A percentile compares a stretch with the other conserved stretches of the same genome.
Evolutionary conservation across 768 basidiomycete species (phyloP).

Genomic region (Leccinum olivaceopallidum): DNA sequence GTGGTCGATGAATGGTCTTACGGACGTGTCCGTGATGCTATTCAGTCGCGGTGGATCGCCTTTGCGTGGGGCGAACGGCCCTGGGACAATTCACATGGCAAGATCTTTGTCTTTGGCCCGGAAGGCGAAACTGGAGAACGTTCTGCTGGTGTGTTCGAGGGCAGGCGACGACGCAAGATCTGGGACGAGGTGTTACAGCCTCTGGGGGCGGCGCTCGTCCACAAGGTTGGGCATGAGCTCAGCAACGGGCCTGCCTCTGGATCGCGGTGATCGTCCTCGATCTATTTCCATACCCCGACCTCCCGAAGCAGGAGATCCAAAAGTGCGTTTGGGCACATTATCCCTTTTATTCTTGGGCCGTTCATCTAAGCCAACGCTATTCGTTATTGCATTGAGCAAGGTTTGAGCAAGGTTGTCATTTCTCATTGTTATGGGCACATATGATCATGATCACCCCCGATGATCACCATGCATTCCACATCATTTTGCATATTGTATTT

Average conservation of each 20-base stretch:
- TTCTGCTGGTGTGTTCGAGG: conserved; percentile 61
- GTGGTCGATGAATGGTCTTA: conserved; percentile 70
- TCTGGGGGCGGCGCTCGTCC: conserved; percentile 63
- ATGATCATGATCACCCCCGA: not conserved
- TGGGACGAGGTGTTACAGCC: conserved; percentile 72
- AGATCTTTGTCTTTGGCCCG: conserved; percentile 78
- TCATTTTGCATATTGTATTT: not conserved
- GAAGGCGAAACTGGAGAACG: conserved; percentile 82
- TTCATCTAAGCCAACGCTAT: conserved; percentile 1
- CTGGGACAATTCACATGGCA: conserved; percentile 57
- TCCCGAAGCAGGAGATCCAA: not conserved
- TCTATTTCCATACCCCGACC: not conserved
- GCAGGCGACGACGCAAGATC: conserved; percentile 53
- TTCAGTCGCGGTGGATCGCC: conserved; percentile 73
- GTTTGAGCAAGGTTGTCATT: not conserved
- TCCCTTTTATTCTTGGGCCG: not conserved
- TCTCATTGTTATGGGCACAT: not conserved
- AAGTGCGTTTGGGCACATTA: conserved; percentile 8
- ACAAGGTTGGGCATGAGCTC: conserved; percentile 74
- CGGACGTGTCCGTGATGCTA: conserved; percentile 62
- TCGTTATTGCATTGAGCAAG: conserved; percentile 1
- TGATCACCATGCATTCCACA: not conserved
- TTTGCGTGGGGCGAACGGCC: conserved; percentile 76
- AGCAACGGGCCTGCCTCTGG: conserved; percentile 59
- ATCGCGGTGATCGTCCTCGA: conserved; percentile 18